phyloP scores from a whole-genome alignment of 2,329 filamentous ascomycete species.

The Nakataea oryzae region DNA sequence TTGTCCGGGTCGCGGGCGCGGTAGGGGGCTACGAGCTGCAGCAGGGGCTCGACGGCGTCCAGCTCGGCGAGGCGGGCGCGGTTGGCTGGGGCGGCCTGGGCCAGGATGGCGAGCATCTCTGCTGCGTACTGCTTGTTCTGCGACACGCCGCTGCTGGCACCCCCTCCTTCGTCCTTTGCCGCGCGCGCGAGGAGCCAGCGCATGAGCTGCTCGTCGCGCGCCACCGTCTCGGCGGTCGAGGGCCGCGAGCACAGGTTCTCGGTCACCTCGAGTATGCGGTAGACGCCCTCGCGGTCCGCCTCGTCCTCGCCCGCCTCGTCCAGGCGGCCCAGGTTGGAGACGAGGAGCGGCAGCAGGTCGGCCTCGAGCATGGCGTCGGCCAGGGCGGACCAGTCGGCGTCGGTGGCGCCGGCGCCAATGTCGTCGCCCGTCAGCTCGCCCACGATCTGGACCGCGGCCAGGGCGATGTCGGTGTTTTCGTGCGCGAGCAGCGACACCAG shows the following conservation, averaged over 20 bases:
- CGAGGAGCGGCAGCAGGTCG: conserved; percentile 63
- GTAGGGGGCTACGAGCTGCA: conserved; percentile 78
- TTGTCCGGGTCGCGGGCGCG: conserved; percentile 77
- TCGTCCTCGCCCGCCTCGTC: conserved; percentile 59
- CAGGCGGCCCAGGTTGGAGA: conserved; percentile 69
- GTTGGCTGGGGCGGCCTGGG: conserved; percentile 64
- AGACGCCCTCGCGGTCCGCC: conserved; percentile 74
- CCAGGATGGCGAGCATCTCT: conserved; percentile 80
- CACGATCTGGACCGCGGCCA: conserved; percentile 81
- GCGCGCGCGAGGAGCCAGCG: conserved; percentile 68
- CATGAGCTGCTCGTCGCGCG: conserved; percentile 55
- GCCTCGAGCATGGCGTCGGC: conserved; percentile 57
- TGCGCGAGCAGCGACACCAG: conserved; percentile 78
- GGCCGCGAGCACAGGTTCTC: conserved; percentile 77
- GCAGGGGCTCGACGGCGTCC: conserved; percentile 67
- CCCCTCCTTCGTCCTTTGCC: conserved; percentile 48
- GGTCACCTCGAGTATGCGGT: conserved; percentile 71
- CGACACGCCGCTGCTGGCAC: conserved; percentile 32
- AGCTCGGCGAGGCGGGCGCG: conserved; percentile 49
- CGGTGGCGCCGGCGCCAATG: conserved; percentile 65
- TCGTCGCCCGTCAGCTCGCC: conserved; percentile 91
- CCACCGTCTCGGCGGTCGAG: conserved; percentile 60
- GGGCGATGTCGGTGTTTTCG: conserved; percentile 95
- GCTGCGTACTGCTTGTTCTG: conserved; percentile 96
- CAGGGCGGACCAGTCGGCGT: conserved; percentile 70